phyloP scores from a whole-genome alignment of 345 rosid species.

The Populus alba region DNA sequence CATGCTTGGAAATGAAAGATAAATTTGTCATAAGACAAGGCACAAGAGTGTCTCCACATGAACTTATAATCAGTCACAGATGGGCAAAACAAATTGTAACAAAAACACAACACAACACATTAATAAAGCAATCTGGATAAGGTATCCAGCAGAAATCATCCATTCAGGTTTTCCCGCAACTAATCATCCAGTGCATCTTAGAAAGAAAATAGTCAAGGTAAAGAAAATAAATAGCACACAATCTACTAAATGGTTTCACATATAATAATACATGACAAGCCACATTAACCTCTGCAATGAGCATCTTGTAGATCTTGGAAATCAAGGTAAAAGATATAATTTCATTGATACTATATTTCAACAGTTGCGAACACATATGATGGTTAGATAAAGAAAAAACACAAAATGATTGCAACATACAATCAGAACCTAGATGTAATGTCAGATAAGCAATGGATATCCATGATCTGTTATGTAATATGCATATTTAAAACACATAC shows the following conservation, averaged over 20 bases:
- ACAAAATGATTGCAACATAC: neutral
- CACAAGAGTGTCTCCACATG: neutral
- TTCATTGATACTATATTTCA: neutral
- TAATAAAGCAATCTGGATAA: neutral
- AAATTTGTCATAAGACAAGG: neutral
- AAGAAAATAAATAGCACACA: neutral
- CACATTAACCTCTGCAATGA: neutral
- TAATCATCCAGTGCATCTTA: constrained; percentile 1
- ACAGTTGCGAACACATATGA: neutral
- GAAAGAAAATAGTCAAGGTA: constrained; percentile 1
- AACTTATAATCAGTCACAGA: neutral
- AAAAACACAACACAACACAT: neutral
- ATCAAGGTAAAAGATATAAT: neutral
- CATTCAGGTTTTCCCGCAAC: neutral
- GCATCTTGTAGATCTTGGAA: neutral
- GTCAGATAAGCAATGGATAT: neutral
- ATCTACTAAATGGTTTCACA: neutral
- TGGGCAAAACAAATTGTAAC: neutral
- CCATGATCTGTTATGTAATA: neutral
- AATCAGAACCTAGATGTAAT: neutral
- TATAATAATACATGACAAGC: neutral
- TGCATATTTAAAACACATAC: constrained; percentile 33
- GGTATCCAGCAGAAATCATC: neutral
- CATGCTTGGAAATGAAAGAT: neutral
- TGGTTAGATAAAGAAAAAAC: neutral